These are phyloP conservation scores for Talaromyces ruber DNA, from an alignment of 495 filamentous ascomycete genomes.

Conservation along the genomic window DNA sequence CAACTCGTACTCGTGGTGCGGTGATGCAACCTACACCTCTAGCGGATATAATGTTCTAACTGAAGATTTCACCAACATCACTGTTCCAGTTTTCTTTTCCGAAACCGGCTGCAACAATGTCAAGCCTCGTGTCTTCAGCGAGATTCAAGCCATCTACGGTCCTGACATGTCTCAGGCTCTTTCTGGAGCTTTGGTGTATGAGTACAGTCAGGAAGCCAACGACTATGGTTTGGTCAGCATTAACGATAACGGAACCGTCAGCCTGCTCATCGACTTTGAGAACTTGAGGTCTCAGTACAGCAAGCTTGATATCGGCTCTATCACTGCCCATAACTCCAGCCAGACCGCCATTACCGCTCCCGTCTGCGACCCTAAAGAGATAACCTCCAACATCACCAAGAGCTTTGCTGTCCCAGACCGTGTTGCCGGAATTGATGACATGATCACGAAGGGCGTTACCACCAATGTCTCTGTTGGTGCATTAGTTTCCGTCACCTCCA, in stretches of 20 bases:
- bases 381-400: constrained; percentile 55
- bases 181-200: constrained; percentile 84
- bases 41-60: constrained; percentile 67
- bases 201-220: constrained; percentile 73
- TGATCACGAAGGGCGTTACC: constrained; percentile 44
- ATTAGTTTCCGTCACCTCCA: constrained; percentile 48
- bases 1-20: constrained; percentile 96
- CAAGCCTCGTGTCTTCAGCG: constrained; percentile 70
- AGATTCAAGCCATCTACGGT: constrained; percentile 75
- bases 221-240: constrained; percentile 72
- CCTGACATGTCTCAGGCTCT: constrained; percentile 68
- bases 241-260: constrained; percentile 54
- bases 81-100: constrained; percentile 88
- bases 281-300: constrained; percentile 65
- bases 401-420: constrained; percentile 64
- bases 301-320: constrained; percentile 58
- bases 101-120: constrained; percentile 92
- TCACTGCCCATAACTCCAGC: constrained; percentile 50
- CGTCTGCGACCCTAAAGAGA: constrained; percentile 53
- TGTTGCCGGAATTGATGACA: constrained; percentile 40
- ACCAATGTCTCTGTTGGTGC: constrained; percentile 44
- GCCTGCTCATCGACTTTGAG: constrained; percentile 63
- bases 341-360: constrained; percentile 44
- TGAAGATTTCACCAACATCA: constrained; percentile 57
- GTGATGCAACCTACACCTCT: constrained; percentile 58